A percentile compares a stretch with the other conserved stretches of the same genome.
Evolutionary conservation across 2,329 filamentous ascomycete genomes (phyloP).

Genomic region (Bipolaris gigantea): DNA sequence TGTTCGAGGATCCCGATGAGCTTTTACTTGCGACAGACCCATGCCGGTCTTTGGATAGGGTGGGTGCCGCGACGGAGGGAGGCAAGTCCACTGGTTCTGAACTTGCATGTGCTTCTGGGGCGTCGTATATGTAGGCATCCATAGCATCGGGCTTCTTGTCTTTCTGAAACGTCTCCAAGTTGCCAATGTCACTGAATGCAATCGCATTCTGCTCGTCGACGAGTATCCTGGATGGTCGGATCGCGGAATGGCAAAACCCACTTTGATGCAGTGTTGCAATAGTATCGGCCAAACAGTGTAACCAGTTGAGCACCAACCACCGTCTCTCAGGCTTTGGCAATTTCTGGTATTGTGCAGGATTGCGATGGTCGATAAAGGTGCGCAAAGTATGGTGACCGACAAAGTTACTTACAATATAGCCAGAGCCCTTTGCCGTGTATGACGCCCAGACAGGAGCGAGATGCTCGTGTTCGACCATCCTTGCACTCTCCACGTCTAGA

Average conservation of each 20-base stretch:
- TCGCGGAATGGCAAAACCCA: conserved; percentile 66
- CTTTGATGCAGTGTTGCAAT: conserved; percentile 67
- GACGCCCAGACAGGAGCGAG: conserved; percentile 72
- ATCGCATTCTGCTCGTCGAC: conserved; percentile 67
- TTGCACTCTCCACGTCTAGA: conserved; percentile 62
- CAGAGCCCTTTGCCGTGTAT: conserved; percentile 65
- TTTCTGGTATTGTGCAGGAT: conserved; percentile 64
- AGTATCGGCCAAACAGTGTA: conserved; percentile 71
- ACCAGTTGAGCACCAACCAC: conserved; percentile 69
- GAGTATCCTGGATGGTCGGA: conserved; percentile 71
- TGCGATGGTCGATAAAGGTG: conserved; percentile 64
- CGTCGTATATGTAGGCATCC: conserved; percentile 72
- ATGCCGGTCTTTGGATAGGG: conserved; percentile 26
- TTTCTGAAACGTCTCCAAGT: conserved; percentile 53
- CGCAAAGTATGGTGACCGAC: conserved; percentile 68
- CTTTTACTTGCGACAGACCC: conserved; percentile 41
- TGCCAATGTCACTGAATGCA: conserved; percentile 65
- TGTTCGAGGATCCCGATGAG: conserved; percentile 40
- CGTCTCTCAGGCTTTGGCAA: conserved; percentile 63
- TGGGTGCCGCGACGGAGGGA: conserved; percentile 14
- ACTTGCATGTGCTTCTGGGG: conserved; percentile 60
- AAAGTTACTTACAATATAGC: conserved; percentile 68
- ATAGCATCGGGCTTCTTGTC: conserved; percentile 62
- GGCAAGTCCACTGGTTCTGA: conserved; percentile 23
- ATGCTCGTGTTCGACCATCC: conserved; percentile 65